Evolutionary conservation across 805 yeast species (phyloP).

Genomic region (Vanderwaltozyma yarrowii): DNA sequence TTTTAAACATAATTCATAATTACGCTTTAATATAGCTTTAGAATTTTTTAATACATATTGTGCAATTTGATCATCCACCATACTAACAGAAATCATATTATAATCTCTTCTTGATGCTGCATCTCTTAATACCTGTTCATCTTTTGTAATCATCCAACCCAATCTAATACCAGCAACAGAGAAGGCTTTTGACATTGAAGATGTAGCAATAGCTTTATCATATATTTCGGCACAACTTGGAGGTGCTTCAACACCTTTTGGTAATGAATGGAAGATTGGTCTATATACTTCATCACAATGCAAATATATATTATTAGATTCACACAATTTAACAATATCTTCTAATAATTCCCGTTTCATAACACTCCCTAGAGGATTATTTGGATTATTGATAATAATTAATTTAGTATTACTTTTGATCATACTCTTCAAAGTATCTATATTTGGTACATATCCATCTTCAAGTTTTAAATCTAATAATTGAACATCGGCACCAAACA

Average conservation of each 20-base stretch:
- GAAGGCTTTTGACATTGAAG: constrained; percentile 46
- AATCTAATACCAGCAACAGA: constrained; percentile 43
- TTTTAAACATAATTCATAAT: constrained; percentile 30
- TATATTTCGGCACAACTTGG: constrained; percentile 34
- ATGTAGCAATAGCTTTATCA: constrained; percentile 36
- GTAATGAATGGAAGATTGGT: constrained; percentile 37
- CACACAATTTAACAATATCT: constrained; percentile 33
- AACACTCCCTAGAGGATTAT: constrained; percentile 34
- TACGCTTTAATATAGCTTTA: constrained; percentile 31
- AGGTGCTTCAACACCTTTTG: constrained; percentile 21
- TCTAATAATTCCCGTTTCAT: constrained; percentile 29
- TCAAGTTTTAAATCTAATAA: constrained; percentile 27
- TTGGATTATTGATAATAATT: constrained; percentile 40
- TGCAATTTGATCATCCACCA: constrained; percentile 38
- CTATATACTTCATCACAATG: constrained; percentile 46
- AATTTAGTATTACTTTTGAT: constrained; percentile 33
- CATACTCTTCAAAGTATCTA: constrained; percentile 25
- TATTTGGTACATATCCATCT: constrained; percentile 30
- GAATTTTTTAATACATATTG: constrained; percentile 33
- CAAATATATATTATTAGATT: constrained; percentile 26
- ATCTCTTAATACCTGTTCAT: constrained; percentile 23
- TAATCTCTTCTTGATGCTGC: constrained; percentile 38
- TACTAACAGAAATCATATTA: constrained; percentile 40
- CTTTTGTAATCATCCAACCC: constrained; percentile 41
- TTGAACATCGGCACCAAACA: constrained; percentile 37